Conservation (phyloP, 352 stramenopile species). For the Saprolegnia diclina region DNA sequence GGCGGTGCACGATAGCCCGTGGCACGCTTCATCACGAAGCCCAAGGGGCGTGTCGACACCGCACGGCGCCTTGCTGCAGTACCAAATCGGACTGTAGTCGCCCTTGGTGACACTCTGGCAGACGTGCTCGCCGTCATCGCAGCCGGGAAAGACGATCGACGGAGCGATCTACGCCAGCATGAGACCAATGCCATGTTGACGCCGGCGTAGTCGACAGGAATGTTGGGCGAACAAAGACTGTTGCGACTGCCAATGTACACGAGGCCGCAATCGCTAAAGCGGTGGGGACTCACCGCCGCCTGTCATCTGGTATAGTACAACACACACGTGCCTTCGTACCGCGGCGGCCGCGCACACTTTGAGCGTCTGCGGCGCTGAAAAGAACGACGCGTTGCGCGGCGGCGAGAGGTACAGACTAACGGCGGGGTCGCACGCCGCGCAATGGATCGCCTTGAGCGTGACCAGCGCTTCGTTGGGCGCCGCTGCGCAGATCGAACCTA, state of each 20-base stretch:
- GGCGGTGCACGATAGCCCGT: constrained; percentile 47
- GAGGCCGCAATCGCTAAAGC: constrained; percentile 62
- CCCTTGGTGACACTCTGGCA: constrained; percentile 36
- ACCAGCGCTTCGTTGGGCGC: not conserved
- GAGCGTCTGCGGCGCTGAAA: constrained; percentile 42
- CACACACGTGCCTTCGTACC: constrained; percentile 5
- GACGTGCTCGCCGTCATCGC: constrained; percentile 47
- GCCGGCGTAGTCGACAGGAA: constrained; percentile 33
- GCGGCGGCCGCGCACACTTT: constrained; percentile 64
- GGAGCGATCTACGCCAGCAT: constrained; percentile 31
- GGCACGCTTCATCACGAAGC: constrained; percentile 58
- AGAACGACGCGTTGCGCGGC: constrained; percentile 53
- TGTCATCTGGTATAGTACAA: not conserved
- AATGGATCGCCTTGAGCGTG: not conserved
- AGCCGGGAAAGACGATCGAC: constrained; percentile 50
- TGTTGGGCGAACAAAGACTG: constrained; percentile 54
- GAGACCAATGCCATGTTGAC: not conserved
- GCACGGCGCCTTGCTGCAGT: constrained; percentile 47
- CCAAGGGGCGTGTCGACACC: constrained; percentile 35
- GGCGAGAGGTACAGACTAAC: constrained; percentile 37
- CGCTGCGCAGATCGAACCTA: not conserved
- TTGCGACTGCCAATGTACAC: constrained; percentile 51
- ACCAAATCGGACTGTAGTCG: constrained; percentile 36
- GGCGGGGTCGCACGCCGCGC: constrained; percentile 39
- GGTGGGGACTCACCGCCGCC: constrained; percentile 26